These are phyloP conservation scores for Cordyceps fumosorosea DNA, from an alignment of 2,329 filamentous ascomycete genomes.

Conservation along the genomic window DNA sequence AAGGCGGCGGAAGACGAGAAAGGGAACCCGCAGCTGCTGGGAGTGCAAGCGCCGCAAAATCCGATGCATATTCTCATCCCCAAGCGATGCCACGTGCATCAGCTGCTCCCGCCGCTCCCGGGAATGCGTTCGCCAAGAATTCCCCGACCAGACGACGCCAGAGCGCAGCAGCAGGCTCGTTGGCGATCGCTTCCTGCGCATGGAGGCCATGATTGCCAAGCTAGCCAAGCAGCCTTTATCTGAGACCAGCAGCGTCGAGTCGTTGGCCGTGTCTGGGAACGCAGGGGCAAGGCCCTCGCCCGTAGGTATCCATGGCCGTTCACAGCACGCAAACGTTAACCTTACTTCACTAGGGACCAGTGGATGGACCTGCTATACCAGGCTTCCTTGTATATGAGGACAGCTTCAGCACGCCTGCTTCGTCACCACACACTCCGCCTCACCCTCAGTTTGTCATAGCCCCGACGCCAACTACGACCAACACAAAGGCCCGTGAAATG, in stretches of 20 bases:
- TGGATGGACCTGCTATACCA: background rate
- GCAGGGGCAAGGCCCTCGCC: background rate
- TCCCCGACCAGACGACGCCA: conserved; percentile 25
- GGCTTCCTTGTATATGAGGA: background rate
- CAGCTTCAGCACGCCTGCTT: background rate
- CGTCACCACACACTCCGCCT: background rate
- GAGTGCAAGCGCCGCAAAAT: conserved; percentile 52
- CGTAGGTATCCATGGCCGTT: background rate
- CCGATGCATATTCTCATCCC: conserved; percentile 37
- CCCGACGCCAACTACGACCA: background rate
- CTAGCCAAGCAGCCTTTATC: conserved; percentile 17
- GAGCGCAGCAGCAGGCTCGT: conserved; percentile 17
- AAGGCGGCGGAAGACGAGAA: conserved; percentile 38
- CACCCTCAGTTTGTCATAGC: background rate
- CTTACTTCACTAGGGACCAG: background rate
- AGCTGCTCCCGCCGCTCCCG: conserved; percentile 38
- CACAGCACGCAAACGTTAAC: background rate
- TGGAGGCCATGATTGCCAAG: conserved; percentile 30
- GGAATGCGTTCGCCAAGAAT: conserved; percentile 43
- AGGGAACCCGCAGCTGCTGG: conserved; percentile 53
- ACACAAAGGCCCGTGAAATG: background rate
- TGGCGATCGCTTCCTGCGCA: conserved; percentile 26
- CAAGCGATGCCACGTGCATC: conserved; percentile 33
- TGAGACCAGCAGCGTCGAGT: background rate
- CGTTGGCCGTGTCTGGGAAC: background rate